These are phyloP conservation scores for Neonectria coccinea DNA, from an alignment of 2,329 filamentous ascomycete genomes.

Conservation along the genomic window DNA sequence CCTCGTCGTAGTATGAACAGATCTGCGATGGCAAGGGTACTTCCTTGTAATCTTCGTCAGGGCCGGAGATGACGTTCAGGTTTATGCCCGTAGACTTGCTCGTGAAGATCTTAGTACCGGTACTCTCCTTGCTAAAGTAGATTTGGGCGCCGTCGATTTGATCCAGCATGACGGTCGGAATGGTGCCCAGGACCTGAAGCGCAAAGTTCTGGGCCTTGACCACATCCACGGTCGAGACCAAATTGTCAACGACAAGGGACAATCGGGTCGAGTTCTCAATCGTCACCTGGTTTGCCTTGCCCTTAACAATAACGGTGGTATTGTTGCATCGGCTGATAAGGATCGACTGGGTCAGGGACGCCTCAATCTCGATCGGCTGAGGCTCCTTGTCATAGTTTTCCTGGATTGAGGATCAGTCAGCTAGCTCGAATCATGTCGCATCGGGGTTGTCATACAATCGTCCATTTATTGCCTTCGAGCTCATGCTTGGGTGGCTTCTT, in stretches of 20 bases:
- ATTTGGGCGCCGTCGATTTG: conserved; percentile 91
- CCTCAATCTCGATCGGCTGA: conserved; percentile 82
- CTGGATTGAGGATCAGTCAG: conserved; percentile 52
- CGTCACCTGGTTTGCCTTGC: conserved; percentile 97
- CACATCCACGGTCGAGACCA: conserved; percentile 92
- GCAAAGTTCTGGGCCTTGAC: conserved; percentile 97
- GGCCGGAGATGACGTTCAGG: conserved; percentile 79
- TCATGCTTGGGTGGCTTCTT: conserved; percentile 86
- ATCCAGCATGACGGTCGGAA: conserved; percentile 91
- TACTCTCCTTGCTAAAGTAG: conserved; percentile 85
- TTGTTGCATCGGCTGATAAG: conserved; percentile 94
- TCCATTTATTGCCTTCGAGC: conserved; percentile 92
- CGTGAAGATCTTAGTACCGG: conserved; percentile 83
- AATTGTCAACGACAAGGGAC: conserved; percentile 87
- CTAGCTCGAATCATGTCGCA: neutral
- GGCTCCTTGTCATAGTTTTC: conserved; percentile 89
- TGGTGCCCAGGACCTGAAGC: conserved; percentile 86
- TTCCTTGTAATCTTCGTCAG: conserved; percentile 86
- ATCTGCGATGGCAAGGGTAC: conserved; percentile 91
- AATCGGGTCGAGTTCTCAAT: conserved; percentile 89
- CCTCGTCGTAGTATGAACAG: conserved; percentile 77
- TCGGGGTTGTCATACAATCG: conserved; percentile 68
- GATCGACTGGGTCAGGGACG: conserved; percentile 86
- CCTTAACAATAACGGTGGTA: conserved; percentile 87
- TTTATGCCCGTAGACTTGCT: conserved; percentile 92